Conservation (phyloP, 2,329 filamentous ascomycete genomes). For the Botryotinia calthae region DNA sequence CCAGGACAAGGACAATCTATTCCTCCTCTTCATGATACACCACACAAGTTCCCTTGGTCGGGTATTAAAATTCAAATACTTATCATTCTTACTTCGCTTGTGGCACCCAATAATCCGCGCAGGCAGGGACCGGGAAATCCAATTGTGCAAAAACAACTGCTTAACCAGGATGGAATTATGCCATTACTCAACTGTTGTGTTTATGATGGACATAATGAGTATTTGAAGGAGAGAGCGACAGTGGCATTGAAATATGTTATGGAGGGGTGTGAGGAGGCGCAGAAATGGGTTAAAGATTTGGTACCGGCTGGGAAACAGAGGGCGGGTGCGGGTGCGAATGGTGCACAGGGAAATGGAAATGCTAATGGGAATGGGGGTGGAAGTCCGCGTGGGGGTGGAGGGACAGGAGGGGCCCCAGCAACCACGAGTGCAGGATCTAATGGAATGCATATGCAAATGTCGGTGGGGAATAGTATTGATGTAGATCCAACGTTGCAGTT, state of each 20-base stretch:
- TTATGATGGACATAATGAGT: constrained; percentile 91
- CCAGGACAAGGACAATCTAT: constrained; percentile 40
- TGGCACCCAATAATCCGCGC: constrained; percentile 72
- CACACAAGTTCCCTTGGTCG: constrained; percentile 63
- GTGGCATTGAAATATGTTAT: constrained; percentile 83
- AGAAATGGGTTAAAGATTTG: constrained; percentile 63
- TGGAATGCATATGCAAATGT: background rate
- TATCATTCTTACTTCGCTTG: constrained; percentile 81
- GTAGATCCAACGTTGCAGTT: constrained; percentile 3
- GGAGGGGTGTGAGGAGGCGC: constrained; percentile 71
- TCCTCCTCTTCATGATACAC: constrained; percentile 58
- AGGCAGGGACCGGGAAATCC: constrained; percentile 62
- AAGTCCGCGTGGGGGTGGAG: background rate
- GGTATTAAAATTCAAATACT: constrained; percentile 91
- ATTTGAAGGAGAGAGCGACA: constrained; percentile 86
- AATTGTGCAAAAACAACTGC: constrained; percentile 82
- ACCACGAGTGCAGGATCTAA: background rate
- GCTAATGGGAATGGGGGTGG: background rate
- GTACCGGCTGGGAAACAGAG: constrained; percentile 33
- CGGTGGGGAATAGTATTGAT: background rate
- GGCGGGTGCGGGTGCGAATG: background rate
- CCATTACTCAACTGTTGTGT: constrained; percentile 84
- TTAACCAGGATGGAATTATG: constrained; percentile 81
- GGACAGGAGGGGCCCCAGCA: background rate
- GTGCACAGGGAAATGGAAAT: too few species aligned